phyloP scores from a whole-genome alignment of 108 stramenopile species.

The Craspedostauros australis region DNA sequence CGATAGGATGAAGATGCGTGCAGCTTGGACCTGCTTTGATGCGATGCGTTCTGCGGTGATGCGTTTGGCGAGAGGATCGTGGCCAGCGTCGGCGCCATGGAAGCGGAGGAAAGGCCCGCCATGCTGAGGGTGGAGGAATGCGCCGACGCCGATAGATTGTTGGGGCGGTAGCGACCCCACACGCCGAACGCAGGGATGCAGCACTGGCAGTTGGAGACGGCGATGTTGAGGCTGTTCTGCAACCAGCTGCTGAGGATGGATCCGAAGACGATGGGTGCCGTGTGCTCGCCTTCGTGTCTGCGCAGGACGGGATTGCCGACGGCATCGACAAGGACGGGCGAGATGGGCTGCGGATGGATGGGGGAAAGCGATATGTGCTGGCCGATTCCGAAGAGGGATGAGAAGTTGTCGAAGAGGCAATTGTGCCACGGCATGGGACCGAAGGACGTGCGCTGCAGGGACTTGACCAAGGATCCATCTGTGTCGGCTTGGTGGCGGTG shows the following conservation, averaged over 20 bases:
- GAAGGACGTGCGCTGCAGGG: conserved; percentile 15
- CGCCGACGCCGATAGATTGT: background rate
- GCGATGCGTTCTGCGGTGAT: no score
- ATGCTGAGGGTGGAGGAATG: background rate
- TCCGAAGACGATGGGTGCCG: conserved; percentile 16
- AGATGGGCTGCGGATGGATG: conserved; percentile 20
- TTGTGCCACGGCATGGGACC: conserved; percentile 19
- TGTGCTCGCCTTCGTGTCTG: conserved; percentile 26
- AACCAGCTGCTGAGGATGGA: conserved; percentile 31
- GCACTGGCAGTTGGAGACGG: conserved; percentile 52
- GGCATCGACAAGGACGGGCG: conserved; percentile 13
- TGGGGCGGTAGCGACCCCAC: conserved; percentile 55
- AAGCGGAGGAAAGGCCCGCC: background rate
- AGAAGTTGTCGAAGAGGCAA: conserved; percentile 48
- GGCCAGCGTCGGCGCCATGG: no score
- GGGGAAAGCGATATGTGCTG: conserved; percentile 76
- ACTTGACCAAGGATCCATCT: conserved; percentile 11
- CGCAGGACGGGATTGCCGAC: conserved; percentile 16
- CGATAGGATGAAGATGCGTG: no score
- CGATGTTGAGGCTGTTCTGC: conserved; percentile 69
- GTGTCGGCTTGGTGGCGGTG: no score
- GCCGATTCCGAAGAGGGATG: conserved; percentile 73
- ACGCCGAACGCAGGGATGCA: conserved; percentile 73
- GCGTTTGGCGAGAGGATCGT: no score
- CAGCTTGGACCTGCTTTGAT: no score